These are phyloP conservation scores for Saturnispora silvae DNA, from an alignment of 805 yeast species.

Conservation along the genomic window DNA sequence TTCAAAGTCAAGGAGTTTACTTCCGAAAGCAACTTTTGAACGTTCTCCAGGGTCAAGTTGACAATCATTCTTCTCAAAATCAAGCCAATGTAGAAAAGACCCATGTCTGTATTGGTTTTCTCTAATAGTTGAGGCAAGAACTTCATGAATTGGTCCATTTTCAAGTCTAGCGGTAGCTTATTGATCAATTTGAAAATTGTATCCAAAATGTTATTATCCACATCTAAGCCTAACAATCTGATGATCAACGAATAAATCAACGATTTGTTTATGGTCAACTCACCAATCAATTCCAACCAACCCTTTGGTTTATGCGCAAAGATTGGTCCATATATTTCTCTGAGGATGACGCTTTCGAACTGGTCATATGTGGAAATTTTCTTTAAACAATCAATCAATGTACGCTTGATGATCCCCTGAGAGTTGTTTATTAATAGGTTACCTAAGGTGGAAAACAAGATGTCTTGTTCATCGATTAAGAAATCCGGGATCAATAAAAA, in stretches of 20 bases:
- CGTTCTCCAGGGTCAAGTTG: neutral
- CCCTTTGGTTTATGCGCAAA: neutral
- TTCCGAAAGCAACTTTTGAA: neutral
- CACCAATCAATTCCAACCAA: neutral
- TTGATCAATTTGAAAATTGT: slow-evolving; percentile 2
- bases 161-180: slow-evolving; percentile 1
- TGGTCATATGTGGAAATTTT: slow-evolving; percentile 28
- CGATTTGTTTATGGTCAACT: slow-evolving; percentile 6
- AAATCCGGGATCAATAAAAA: slow-evolving; percentile 40
- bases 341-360: slow-evolving; percentile 1
- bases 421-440: slow-evolving; percentile 35
- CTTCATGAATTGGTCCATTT: slow-evolving; percentile 4
- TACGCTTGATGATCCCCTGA: slow-evolving; percentile 41
- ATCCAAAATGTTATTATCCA: neutral
- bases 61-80: slow-evolving; percentile 5
- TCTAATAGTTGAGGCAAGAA: slow-evolving; percentile 3
- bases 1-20: neutral
- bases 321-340: slow-evolving; percentile 3
- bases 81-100: slow-evolving; percentile 2
- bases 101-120: neutral
- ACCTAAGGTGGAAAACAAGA: slow-evolving; percentile 49
- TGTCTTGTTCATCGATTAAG: slow-evolving; percentile 21
- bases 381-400: slow-evolving; percentile 46
- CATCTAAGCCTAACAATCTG: slow-evolving; percentile 7
- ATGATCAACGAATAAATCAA: slow-evolving; percentile 8